phyloP scores from a whole-genome alignment of 768 basidiomycete genomes.

The Tremella fuciformis region DNA sequence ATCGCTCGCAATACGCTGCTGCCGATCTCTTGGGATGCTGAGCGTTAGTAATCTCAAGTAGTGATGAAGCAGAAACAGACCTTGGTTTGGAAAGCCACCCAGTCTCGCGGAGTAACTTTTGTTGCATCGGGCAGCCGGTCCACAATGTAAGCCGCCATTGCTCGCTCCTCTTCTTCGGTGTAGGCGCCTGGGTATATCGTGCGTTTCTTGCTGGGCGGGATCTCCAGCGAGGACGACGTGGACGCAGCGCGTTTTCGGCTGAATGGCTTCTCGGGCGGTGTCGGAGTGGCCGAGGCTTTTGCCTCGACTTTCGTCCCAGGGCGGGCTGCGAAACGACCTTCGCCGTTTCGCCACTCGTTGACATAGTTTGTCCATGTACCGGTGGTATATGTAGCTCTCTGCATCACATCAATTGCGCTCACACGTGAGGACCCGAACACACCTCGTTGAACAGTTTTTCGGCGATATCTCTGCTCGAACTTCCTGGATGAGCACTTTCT shows the following conservation, averaged over 20 bases:
- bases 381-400: conserved; percentile 4
- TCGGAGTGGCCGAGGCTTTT: too few relatives aligned
- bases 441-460: too few relatives aligned
- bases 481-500: too few relatives aligned
- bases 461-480: too few relatives aligned
- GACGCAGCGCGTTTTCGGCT: conserved; percentile 3
- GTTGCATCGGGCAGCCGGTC: conserved; percentile 9
- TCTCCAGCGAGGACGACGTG: not conserved
- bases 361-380: conserved; percentile 1
- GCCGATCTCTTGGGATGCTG: conserved; percentile 14
- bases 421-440: too few relatives aligned
- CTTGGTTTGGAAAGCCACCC: conserved; percentile 13
- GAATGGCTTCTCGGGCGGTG: not conserved
- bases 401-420: not conserved
- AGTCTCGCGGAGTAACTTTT: conserved; percentile 2
- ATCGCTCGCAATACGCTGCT: conserved; percentile 14
- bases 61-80: not conserved
- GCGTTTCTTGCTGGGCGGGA: not conserved
- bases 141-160: conserved; percentile 23
- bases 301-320: not conserved
- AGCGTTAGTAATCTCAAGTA: not conserved
- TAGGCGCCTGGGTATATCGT: not conserved
- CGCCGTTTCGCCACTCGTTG: conserved; percentile 2
- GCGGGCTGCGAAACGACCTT: not conserved
- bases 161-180: conserved; percentile 19